Base-by-base conservation (phyloP, 768 basidiomycete species). In the Termitomyces eurrhizus region DNA sequence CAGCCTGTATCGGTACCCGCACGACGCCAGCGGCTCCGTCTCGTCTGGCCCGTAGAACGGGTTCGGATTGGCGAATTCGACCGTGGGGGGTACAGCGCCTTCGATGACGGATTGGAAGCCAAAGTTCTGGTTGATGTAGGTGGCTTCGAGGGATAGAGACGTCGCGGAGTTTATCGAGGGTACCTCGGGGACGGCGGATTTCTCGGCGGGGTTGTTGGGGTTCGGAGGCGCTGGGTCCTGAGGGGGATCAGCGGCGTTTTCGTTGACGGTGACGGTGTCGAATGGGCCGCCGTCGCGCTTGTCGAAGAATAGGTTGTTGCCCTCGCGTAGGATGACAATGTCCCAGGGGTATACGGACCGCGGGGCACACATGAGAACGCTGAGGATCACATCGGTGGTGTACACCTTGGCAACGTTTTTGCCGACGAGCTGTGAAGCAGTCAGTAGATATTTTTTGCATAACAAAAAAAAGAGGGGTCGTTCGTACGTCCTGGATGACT, bases 311-410 rank as follows among this genome's bases (percentile, higher is more conserved):
- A 99, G 77, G 70, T 88, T 92, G 78, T 94, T 88, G 45, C 94
- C 95, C 70, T 97, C 94, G 35, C 93, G 89, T 35, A 93, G 81
- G 66, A 98, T 90, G 63, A 99, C 91, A 56, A 99, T 95, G 70
- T 99, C 97, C 97, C 97, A 99, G 5, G 96, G 95, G 75, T 97
- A 95, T 61, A 95, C 93, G 13, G 94, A 95, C 66, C 97, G 83
- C 11, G 95, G 88, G 8, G 96, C 92, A 64, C 91, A 93, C 97
- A 99, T 99, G 65, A 99, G 84, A 33, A 95, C 90, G 62, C 90
- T 89, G 58, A 99, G 85, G 68, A 99, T 97, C 65, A 89, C 86
- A 77, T 98, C 97, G 32, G 96, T 99, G 11, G 94, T 88, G 72
- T 95, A 99, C 58, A 98, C 85, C 37, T 84, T 87, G 18, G 95